Conservation (phyloP, 139 green algal species). For the Edaphochlamys debaryana region DNA sequence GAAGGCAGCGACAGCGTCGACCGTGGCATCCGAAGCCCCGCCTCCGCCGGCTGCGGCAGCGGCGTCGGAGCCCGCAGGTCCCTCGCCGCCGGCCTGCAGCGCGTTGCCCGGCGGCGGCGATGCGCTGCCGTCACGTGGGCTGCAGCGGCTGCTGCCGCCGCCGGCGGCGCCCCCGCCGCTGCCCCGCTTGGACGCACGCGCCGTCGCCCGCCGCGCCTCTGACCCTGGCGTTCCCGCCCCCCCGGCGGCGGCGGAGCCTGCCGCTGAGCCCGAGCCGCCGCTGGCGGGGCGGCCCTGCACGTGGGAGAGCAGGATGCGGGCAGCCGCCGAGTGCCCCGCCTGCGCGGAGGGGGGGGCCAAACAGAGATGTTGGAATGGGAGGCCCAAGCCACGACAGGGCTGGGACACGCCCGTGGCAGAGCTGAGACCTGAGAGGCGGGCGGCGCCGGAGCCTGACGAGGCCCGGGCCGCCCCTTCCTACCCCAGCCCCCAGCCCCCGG, state of each 20-base stretch:
- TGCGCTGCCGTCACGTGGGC: not conserved
- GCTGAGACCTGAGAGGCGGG: too few species aligned
- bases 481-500: too few species aligned
- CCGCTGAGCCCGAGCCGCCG: not conserved
- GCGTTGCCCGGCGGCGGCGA: not conserved
- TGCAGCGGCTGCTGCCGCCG: constrained; percentile 5
- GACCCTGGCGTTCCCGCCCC: too few species aligned
- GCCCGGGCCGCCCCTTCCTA: too few species aligned
- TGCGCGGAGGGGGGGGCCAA: not conserved
- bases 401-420: too few species aligned
- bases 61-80: not conserved
- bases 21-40: not conserved
- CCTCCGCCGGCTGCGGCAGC: not conserved
- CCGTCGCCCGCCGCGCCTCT: too few species aligned
- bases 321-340: constrained; percentile 30
- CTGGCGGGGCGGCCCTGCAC: constrained; percentile 11
- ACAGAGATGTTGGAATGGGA: not conserved
- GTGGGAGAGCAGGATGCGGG: constrained; percentile 38
- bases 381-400: too few species aligned
- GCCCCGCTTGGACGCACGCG: not conserved
- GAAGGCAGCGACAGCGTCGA: not conserved
- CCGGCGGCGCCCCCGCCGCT: not conserved
- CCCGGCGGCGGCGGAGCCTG: too few species aligned
- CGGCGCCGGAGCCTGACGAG: too few species aligned
- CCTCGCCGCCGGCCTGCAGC: not conserved